Conservation (phyloP, 768 basidiomycete species). For the Daedaleopsis sinensis region DNA sequence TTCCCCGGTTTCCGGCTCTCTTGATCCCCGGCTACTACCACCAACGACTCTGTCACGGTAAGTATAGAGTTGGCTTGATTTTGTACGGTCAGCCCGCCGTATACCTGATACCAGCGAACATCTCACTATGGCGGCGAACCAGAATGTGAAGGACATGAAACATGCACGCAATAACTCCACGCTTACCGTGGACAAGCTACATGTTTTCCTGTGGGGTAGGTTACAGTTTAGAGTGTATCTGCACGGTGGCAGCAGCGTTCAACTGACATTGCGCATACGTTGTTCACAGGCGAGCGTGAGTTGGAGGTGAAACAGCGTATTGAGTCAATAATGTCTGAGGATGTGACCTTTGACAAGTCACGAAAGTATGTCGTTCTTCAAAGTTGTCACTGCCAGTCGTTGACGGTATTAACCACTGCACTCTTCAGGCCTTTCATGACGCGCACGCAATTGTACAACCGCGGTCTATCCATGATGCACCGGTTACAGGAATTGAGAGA, state of each 20-base stretch:
- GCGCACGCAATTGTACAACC: slow-evolving; percentile 58
- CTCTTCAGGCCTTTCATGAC: slow-evolving; percentile 54
- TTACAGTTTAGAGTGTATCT: slow-evolving; percentile 35
- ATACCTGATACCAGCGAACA: neutral
- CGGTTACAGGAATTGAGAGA: slow-evolving; percentile 63
- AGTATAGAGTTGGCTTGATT: too few species aligned
- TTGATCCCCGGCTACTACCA: too few species aligned
- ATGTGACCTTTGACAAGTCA: slow-evolving; percentile 63
- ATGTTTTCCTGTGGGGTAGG: slow-evolving; percentile 56
- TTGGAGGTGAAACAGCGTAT: slow-evolving; percentile 55
- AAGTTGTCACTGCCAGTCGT: neutral
- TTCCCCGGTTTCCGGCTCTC: too few species aligned
- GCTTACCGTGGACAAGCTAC: slow-evolving; percentile 45
- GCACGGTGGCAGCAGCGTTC: slow-evolving; percentile 38
- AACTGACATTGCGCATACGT: neutral
- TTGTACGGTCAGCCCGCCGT: neutral
- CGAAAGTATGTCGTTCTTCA: slow-evolving; percentile 42
- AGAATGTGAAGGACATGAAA: slow-evolving; percentile 45
- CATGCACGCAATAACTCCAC: slow-evolving; percentile 48
- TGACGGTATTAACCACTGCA: neutral
- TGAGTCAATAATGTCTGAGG: slow-evolving; percentile 49
- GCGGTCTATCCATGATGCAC: slow-evolving; percentile 55
- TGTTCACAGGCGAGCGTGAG: slow-evolving; percentile 45
- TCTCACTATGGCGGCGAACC: neutral
- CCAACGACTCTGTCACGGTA: too few species aligned